phyloP scores from a whole-genome alignment of 177 flowering plant genomes.

The Vitis hybrid region DNA sequence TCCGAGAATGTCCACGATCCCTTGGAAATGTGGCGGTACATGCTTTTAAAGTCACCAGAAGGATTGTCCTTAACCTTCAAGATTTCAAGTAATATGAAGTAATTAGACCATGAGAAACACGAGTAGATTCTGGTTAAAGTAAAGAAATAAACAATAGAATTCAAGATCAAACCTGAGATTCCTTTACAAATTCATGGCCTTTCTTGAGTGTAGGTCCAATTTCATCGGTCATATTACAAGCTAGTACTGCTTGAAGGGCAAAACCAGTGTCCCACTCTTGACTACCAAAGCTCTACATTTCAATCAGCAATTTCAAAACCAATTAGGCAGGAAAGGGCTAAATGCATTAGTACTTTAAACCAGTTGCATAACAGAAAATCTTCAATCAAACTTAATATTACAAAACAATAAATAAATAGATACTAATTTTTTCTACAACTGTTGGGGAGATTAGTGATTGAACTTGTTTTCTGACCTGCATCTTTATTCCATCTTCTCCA shows the following conservation, averaged over 20 bases:
- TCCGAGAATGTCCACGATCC: too few relatives aligned
- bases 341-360: not conserved
- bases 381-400: not conserved
- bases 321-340: not conserved
- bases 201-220: conserved; percentile 26
- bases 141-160: not conserved
- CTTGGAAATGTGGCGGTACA: too few relatives aligned
- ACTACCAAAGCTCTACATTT: conserved; percentile 36
- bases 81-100: not conserved
- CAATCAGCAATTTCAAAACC: too few relatives aligned
- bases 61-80: conserved; percentile 27
- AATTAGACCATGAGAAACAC: not conserved
- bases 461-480: not conserved
- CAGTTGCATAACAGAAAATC: not conserved
- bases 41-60: not conserved
- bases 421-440: too few relatives aligned
- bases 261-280: conserved; percentile 44
- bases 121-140: not conserved
- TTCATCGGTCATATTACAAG: conserved; percentile 34
- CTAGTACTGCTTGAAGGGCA: conserved; percentile 38
- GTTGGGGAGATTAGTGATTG: too few relatives aligned
- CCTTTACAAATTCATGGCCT: conserved; percentile 39
- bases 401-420: not conserved
- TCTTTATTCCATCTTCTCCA: conserved; percentile 55
- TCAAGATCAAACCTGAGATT: conserved; percentile 32